These are phyloP conservation scores for Solanum stenotomum DNA, from an alignment of 257 asterid genomes.

Conservation along the genomic window DNA sequence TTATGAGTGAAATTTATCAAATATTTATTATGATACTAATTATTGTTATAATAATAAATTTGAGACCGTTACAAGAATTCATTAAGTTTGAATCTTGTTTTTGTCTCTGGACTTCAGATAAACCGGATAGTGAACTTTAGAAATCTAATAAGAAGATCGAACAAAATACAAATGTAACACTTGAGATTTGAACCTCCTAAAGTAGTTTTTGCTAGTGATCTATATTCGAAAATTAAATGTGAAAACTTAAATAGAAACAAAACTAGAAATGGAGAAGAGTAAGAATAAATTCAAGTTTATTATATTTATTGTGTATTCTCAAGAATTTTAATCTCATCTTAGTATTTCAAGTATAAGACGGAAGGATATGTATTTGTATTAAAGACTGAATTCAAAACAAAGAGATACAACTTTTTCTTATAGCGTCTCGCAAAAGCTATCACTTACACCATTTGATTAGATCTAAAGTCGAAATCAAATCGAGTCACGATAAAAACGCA, in stretches of 20 bases:
- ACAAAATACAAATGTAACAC: not conserved
- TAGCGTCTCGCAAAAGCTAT: not conserved
- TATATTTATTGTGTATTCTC: not conserved
- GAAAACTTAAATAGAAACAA: too few species aligned
- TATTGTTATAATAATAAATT: not conserved
- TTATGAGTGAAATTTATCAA: not conserved
- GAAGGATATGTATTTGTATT: too few species aligned
- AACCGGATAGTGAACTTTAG: rapidly evolving
- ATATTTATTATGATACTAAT: not conserved
- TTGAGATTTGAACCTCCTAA: not conserved
- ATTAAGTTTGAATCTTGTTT: not conserved
- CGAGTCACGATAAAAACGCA: too few species aligned
- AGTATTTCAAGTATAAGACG: not conserved
- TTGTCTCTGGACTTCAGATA: not conserved
- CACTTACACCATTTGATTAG: not conserved
- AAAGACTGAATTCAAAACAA: too few species aligned
- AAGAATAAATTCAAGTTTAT: not conserved
- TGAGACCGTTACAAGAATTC: not conserved
- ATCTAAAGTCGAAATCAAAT: rapidly evolving
- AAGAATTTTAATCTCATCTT: too few species aligned
- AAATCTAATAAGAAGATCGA: not conserved
- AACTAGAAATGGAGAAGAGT: not conserved
- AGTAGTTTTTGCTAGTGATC: not conserved
- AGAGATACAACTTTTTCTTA: too few species aligned
- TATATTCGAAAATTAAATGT: too few species aligned